A percentile compares a stretch with the other conserved stretches of the same genome.
phyloP scores from a whole-genome alignment of 2,329 filamentous ascomycete species.

The Arthrobotrys megalospora region DNA sequence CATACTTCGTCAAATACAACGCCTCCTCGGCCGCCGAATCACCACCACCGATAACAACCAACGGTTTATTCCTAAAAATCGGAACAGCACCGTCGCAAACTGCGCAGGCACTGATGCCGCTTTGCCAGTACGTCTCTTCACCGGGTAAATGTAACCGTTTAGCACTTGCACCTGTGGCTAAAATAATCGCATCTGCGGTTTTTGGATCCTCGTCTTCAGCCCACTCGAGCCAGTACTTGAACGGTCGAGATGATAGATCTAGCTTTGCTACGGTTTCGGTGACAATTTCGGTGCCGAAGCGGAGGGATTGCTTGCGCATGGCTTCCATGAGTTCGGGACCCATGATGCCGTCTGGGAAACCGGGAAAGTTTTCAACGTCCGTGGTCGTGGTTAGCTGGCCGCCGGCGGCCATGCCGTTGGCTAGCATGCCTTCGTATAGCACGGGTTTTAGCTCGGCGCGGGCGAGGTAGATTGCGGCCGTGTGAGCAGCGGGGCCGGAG shows the following conservation, averaged over 20 bases:
- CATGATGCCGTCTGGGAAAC: slow-evolving; percentile 90
- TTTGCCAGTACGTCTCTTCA: slow-evolving; percentile 97
- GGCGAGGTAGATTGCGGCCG: slow-evolving; percentile 94
- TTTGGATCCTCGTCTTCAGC: slow-evolving; percentile 81
- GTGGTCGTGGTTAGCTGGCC: slow-evolving; percentile 98
- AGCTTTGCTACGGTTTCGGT: slow-evolving; percentile 92
- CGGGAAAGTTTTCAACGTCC: slow-evolving; percentile 98
- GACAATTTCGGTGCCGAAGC: slow-evolving; percentile 93
- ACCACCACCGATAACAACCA: slow-evolving; percentile 95
- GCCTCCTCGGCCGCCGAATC: slow-evolving; percentile 98
- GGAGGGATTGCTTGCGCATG: slow-evolving; percentile 91
- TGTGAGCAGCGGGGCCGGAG: slow-evolving; percentile 97
- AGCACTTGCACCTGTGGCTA: slow-evolving; percentile 95
- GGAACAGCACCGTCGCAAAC: slow-evolving; percentile 97
- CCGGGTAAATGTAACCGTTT: slow-evolving; percentile 85
- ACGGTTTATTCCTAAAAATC: slow-evolving; percentile 95
- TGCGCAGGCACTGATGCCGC: slow-evolving; percentile 94
- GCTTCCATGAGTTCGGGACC: slow-evolving; percentile 92
- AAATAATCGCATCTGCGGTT: slow-evolving; percentile 92
- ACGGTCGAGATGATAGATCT: slow-evolving; percentile 86
- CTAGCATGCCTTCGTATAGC: slow-evolving; percentile 97
- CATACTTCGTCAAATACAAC: slow-evolving; percentile 97
- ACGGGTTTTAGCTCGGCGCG: slow-evolving; percentile 95
- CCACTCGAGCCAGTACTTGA: slow-evolving; percentile 95
- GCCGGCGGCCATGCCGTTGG: slow-evolving; percentile 94